These are phyloP conservation scores for Rhexocercosporidium sp. DNA, from an alignment of 2,329 filamentous ascomycete species.

Conservation along the genomic window DNA sequence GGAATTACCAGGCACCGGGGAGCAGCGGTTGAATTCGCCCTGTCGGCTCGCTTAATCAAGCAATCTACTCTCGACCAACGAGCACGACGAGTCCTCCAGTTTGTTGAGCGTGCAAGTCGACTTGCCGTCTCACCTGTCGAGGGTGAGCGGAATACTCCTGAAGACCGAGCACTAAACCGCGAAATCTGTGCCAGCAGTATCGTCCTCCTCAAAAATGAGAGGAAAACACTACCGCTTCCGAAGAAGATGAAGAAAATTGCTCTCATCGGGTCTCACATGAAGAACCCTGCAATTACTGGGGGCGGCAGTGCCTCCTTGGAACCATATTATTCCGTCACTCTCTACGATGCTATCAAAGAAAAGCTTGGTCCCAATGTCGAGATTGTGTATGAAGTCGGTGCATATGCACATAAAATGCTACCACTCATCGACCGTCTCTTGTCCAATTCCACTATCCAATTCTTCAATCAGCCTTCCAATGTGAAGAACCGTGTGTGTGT, in stretches of 20 bases:
- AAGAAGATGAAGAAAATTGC: conserved; percentile 48
- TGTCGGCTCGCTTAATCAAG: conserved; percentile 30
- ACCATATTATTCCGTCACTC: conserved; percentile 42
- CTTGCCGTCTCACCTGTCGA: conserved; percentile 26
- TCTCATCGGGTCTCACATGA: conserved; percentile 60
- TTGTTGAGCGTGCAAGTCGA: conserved; percentile 30
- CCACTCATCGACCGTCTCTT: conserved; percentile 60
- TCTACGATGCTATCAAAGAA: conserved; percentile 41
- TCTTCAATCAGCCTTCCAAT: conserved; percentile 63
- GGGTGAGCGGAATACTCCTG: conserved; percentile 34
- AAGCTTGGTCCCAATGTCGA: conserved; percentile 25
- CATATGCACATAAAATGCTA: conserved; percentile 67
- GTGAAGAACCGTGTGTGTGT: conserved; percentile 52
- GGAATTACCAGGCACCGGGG: conserved; percentile 38
- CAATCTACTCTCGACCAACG: conserved; percentile 33
- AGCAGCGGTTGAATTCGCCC: conserved; percentile 28
- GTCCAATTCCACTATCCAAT: conserved; percentile 60
- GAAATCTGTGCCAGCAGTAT: conserved; percentile 62
- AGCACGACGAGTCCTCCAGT: conserved; percentile 31
- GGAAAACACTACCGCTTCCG: conserved; percentile 57
- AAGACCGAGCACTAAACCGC: conserved; percentile 51
- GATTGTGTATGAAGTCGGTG: conserved; percentile 60
- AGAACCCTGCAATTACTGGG: conserved; percentile 43
- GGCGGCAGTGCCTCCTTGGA: conserved; percentile 44
- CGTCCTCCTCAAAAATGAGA: conserved; percentile 68